phyloP scores from a whole-genome alignment of 306 rosid genomes.

The Malus sylvestris region DNA sequence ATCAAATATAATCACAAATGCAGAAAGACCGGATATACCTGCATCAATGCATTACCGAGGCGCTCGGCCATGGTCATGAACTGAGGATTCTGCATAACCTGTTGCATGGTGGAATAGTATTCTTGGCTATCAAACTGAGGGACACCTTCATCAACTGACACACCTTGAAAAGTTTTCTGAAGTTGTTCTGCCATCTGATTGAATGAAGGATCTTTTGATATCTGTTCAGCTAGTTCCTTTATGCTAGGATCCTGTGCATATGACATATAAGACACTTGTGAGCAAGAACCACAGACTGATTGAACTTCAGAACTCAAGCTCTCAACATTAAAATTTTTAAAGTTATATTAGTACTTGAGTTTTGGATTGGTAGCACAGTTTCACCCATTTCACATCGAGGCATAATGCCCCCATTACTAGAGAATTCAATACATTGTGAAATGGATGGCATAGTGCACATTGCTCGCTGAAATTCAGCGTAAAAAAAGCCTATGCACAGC shows the following conservation, averaged over 20 bases:
- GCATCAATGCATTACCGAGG: constrained; percentile 86
- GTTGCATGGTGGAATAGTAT: constrained; percentile 81
- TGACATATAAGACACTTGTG: constrained; percentile 14
- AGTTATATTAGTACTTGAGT: neutral
- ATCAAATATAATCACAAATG: neutral
- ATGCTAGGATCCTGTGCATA: constrained; percentile 87
- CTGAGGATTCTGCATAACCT: constrained; percentile 96
- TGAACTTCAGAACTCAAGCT: constrained; percentile 8
- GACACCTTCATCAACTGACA: constrained; percentile 47
- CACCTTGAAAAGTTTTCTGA: constrained; percentile 80
- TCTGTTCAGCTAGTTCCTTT: constrained; percentile 94
- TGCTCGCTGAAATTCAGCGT: neutral
- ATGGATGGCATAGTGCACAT: neutral
- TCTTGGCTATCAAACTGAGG: constrained; percentile 88
- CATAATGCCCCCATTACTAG: neutral
- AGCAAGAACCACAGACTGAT: neutral
- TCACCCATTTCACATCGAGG: neutral
- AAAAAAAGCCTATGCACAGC: neutral
- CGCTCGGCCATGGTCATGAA: constrained; percentile 99
- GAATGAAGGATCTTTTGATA: constrained; percentile 91
- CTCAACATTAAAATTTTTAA: neutral
- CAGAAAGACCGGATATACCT: constrained; percentile 42
- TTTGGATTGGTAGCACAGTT: neutral
- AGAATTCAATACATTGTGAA: neutral
- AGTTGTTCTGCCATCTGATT: constrained; percentile 99